A percentile compares a stretch with the other conserved stretches of the same genome.
phyloP scores from a whole-genome alignment of 495 filamentous ascomycete species.

The Massariosphaeria phaeospora region DNA sequence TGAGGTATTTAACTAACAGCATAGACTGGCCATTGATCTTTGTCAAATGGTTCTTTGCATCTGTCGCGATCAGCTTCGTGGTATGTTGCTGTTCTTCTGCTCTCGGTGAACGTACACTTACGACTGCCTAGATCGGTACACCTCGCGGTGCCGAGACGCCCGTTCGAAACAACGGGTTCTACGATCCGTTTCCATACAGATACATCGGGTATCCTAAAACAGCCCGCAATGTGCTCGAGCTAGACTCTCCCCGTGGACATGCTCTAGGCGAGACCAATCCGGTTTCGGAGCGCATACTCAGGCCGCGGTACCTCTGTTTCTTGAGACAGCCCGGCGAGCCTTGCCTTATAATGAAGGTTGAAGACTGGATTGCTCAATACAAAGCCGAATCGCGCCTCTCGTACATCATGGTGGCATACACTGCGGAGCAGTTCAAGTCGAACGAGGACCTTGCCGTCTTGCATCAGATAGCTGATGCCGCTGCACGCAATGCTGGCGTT shows the following conservation, averaged over 20 bases:
- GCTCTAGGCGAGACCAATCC: constrained; percentile 15
- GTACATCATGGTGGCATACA: constrained; percentile 38
- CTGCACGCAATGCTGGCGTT: constrained; percentile 36
- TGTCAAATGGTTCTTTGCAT: constrained; percentile 26
- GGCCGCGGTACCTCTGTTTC: constrained; percentile 29
- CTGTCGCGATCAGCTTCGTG: constrained; percentile 20
- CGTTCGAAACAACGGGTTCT: constrained; percentile 20
- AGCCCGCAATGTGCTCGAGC: constrained; percentile 31
- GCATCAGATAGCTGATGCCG: constrained; percentile 33
- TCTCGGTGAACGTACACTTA: not conserved
- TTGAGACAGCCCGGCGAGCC: constrained; percentile 1
- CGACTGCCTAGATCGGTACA: constrained; percentile 11
- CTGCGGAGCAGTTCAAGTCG: constrained; percentile 32
- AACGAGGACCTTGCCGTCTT: constrained; percentile 18
- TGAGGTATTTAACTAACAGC: too few species aligned
- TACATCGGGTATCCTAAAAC: constrained; percentile 31
- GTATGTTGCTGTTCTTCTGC: not conserved
- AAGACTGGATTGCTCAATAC: constrained; percentile 33
- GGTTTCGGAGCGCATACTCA: constrained; percentile 17
- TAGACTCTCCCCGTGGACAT: constrained; percentile 3
- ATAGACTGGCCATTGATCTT: constrained; percentile 13
- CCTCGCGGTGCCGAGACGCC: constrained; percentile 4
- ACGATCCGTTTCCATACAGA: constrained; percentile 26
- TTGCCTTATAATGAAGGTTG: constrained; percentile 14
- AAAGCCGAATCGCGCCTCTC: constrained; percentile 15